Evolutionary conservation across 176 grass and related monocot species (phyloP), one percentile per base, ranked within the genome.

Genomic region (Melocanna baccifera): DNA sequence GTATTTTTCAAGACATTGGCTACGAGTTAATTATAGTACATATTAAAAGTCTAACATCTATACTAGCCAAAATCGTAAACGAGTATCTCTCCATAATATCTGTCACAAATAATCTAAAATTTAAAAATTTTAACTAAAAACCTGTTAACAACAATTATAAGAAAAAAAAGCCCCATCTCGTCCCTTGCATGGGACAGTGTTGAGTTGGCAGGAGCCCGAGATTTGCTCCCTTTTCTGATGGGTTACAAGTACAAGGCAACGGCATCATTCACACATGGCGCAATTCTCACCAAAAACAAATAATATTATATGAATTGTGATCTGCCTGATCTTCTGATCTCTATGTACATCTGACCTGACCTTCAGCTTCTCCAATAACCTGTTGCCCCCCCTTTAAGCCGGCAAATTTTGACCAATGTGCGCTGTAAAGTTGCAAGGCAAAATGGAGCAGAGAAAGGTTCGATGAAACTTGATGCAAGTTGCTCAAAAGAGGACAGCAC

Each of bases 101-200:
- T n/a, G n/a, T n/a, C n/a, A n/a, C n/a, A n/a, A n/a, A n/a, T n/a
- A n/a, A n/a, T n/a, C n/a, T n/a, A n/a, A n/a, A n/a, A n/a, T n/a
- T n/a, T n/a, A n/a, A n/a, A n/a, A n/a, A n/a, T n/a, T n/a, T n/a
- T n/a, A n/a, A n/a, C n/a, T n/a, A n/a, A n/a, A n/a, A n/a, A n/a
- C n/a, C n/a, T n/a, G n/a, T n/a, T n/a, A n/a, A n/a, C n/a, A n/a
- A n/a, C n/a, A n/a, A n/a, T n/a, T n/a, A n/a, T n/a, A n/a, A n/a
- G n/a, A n/a, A n/a, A n/a, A n/a, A n/a, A n/a, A n/a, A n/a, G n/a
- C n/a, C n/a, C n/a, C n/a, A n/a, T 75, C 83, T 46, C 87, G 87
- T 81, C 83, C 53, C 53, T 76, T 28, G 52, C 77, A 62, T 76
- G 83, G 83, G 68, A 14, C 63, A 62, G 25, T 85, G 55, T 19